Base-by-base conservation (phyloP, 257 asterid genomes). In the Parsonsia alboflavescens region DNA sequence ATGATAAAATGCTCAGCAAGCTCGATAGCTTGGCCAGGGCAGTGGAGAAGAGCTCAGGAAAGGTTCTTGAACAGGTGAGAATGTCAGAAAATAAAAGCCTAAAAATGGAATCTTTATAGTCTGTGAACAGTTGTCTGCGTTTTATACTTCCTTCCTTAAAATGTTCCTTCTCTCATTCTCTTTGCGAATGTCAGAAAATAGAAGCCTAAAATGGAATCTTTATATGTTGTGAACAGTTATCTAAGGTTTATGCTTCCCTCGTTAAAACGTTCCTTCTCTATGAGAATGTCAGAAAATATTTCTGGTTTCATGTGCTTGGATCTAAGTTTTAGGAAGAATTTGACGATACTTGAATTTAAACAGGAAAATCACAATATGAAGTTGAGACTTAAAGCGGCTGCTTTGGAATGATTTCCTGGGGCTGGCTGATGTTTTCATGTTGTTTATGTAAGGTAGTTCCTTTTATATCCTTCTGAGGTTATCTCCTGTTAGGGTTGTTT, bases 311-410 rank as follows among this genome's bases (percentile, higher is more conserved):
- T 33, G 28, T 56, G 21, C 26, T 3, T 78, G 36, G 53, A 65
- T 53, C 5, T 11, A 10, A 10, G 17, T 26, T 8, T 54, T 58
- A 53, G 70, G 10, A 39, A 12, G 21, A 63, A 39, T 68, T 5
- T 72, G 61, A 39, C 69, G 73, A 80, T 54, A 53, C 57, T 70
- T 19, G 71, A 10, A 74, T 75, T 65, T 68, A 71, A 70, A 73
- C 96, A 94, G 99, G 99, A 94, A 84, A 87, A 79, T 54, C 83
- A 76, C 53, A 89, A 88, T 76, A 86, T 84, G 97, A 87, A 52
- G 83, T 74, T 92, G 86, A 89, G 97, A 89, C 73, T 74, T 79
- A 86, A 83, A 83, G 92, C 89, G 86, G 99, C 97, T 75, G 97
- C 97, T 72, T 79, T 92, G 89, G 92, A 94, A 82, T 91, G 73